Evolutionary conservation across 345 rosid species (phyloP).

Genomic region (Salix suchowensis): DNA sequence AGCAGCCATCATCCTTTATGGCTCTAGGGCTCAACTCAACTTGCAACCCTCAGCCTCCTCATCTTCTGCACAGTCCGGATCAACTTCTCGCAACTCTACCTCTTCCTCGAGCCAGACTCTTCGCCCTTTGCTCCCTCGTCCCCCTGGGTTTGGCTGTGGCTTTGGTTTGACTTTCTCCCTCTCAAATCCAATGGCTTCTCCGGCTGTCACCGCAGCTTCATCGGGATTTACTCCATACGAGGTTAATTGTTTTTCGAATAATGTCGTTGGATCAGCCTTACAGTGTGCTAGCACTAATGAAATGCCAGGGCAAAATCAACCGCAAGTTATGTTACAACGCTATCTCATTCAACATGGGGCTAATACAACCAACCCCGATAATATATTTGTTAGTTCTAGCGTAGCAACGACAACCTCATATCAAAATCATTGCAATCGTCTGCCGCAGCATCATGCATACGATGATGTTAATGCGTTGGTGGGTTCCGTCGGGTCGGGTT

Average conservation of each 20-base stretch:
- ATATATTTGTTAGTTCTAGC: background rate
- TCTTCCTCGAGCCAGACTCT: slow-evolving; percentile 55
- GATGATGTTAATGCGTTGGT: slow-evolving; percentile 22
- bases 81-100: slow-evolving; percentile 33
- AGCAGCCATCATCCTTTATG: slow-evolving; percentile 68
- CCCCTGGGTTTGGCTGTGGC: slow-evolving; percentile 31
- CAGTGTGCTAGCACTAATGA: slow-evolving; percentile 25
- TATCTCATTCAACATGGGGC: slow-evolving; percentile 1
- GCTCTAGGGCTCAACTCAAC: slow-evolving; percentile 73
- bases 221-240: slow-evolving; percentile 16
- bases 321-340: slow-evolving; percentile 10
- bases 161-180: slow-evolving; percentile 20
- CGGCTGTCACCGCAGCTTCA: background rate
- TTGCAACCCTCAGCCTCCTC: slow-evolving; percentile 16
- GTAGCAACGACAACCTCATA: slow-evolving; percentile 15
- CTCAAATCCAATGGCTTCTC: slow-evolving; percentile 4
- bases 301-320: slow-evolving; percentile 22
- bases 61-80: slow-evolving; percentile 7
- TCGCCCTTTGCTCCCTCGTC: slow-evolving; percentile 92
- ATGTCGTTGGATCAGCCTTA: slow-evolving; percentile 17
- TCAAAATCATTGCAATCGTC: slow-evolving; percentile 15
- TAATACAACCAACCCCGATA: background rate
- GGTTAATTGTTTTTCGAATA: slow-evolving; percentile 13
- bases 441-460: background rate
- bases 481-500: slow-evolving; percentile 44